Conservation (phyloP, 2,329 filamentous ascomycete genomes). For the Arthrinium phaeospermum region DNA sequence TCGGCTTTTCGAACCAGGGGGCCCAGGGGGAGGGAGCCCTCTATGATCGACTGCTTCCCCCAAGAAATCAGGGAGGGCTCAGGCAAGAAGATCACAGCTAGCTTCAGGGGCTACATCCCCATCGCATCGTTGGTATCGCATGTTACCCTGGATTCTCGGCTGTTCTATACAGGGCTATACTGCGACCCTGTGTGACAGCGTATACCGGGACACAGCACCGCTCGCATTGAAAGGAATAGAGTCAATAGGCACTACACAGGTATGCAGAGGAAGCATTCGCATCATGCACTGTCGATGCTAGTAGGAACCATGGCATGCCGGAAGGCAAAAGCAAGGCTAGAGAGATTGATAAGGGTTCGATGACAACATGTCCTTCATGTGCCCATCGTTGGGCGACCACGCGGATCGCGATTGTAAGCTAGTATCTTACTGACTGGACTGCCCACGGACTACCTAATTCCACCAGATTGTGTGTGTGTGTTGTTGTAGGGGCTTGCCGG, state of each 20-base stretch:
- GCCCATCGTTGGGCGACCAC: background rate
- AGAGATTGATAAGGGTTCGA: slow-evolving; percentile 12
- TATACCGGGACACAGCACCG: background rate
- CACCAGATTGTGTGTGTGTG: background rate
- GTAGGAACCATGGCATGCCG: background rate
- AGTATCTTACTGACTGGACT: background rate
- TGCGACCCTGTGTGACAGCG: background rate
- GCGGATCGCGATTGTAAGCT: background rate
- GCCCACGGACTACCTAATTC: slow-evolving; percentile 6
- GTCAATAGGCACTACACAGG: background rate
- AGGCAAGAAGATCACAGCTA: background rate
- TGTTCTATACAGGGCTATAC: background rate
- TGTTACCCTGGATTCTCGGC: slow-evolving; percentile 1
- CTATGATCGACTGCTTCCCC: background rate
- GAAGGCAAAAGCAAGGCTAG: background rate
- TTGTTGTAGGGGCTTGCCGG: slow-evolving; percentile 1
- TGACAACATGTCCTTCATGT: slow-evolving; percentile 10
- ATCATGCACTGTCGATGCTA: background rate
- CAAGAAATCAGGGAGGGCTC: slow-evolving; percentile 8
- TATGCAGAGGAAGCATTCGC: background rate
- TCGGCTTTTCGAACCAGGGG: slow-evolving; percentile 18
- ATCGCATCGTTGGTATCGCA: background rate
- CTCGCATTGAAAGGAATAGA: too few species aligned
- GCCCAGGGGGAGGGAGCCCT: background rate
- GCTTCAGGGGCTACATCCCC: slow-evolving; percentile 9